phyloP scores from a whole-genome alignment of 495 filamentous ascomycete species.

The Daldinia bambusicola region DNA sequence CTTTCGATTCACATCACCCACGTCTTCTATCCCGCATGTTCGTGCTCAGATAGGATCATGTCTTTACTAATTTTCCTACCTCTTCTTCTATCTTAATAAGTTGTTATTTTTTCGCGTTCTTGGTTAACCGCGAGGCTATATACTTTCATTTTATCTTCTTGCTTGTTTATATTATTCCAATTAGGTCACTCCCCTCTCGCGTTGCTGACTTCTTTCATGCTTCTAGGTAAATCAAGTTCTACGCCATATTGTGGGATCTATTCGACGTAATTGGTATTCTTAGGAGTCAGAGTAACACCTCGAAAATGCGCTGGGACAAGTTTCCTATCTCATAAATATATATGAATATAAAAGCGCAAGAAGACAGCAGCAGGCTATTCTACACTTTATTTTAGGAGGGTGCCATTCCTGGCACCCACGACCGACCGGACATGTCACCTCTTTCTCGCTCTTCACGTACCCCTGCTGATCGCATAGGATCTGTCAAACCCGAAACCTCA shows the following conservation, averaged over 20 bases:
- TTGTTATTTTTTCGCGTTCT: background rate
- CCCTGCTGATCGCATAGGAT: slow-evolving; percentile 39
- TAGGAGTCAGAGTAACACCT: slow-evolving; percentile 14
- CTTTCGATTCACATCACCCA: background rate
- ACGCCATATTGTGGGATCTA: background rate
- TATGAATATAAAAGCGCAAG: slow-evolving; percentile 35
- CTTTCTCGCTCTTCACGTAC: slow-evolving; percentile 47
- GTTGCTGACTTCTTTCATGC: slow-evolving; percentile 21
- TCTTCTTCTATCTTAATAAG: slow-evolving; percentile 13
- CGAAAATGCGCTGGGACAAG: slow-evolving; percentile 37
- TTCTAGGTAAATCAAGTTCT: slow-evolving; percentile 19
- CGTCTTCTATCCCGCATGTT: background rate
- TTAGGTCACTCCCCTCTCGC: slow-evolving; percentile 13
- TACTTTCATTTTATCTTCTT: slow-evolving; percentile 8
- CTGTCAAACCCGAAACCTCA: slow-evolving; percentile 38
- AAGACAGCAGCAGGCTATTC: slow-evolving; percentile 29
- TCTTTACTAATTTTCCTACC: slow-evolving; percentile 7
- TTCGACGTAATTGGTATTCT: slow-evolving; percentile 16
- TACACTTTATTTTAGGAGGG: slow-evolving; percentile 21
- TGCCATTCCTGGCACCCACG: slow-evolving; percentile 30
- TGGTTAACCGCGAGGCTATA: background rate
- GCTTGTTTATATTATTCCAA: slow-evolving; percentile 18
- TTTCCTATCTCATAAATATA: slow-evolving; percentile 23
- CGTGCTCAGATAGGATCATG: slow-evolving; percentile 28
- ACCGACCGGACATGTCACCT: slow-evolving; percentile 45